phyloP scores from a whole-genome alignment of 352 stramenopile species.

The Phytophthora uliginosa region DNA sequence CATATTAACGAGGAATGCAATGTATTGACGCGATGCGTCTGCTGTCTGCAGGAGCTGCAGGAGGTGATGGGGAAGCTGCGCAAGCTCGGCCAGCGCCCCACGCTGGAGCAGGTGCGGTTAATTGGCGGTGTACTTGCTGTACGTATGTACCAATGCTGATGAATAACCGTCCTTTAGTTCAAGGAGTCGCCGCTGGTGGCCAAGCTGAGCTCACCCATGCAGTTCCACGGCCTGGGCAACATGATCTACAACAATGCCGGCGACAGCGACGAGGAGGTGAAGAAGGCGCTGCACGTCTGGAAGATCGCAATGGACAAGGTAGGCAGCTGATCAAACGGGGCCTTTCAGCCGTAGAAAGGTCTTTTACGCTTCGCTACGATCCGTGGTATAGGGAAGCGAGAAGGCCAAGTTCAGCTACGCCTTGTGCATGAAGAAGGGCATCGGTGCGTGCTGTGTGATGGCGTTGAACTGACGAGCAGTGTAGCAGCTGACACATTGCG shows the following conservation, averaged over 20 bases:
- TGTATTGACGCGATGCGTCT: neutral
- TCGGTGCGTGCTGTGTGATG: slow-evolving; percentile 38
- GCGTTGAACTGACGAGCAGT: neutral
- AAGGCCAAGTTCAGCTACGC: slow-evolving; percentile 90
- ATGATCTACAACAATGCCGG: slow-evolving; percentile 88
- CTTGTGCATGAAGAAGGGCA: slow-evolving; percentile 84
- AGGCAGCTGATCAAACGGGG: neutral
- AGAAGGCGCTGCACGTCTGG: slow-evolving; percentile 85
- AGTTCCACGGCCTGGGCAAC: slow-evolving; percentile 81
- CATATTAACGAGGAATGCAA: neutral
- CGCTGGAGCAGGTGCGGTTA: slow-evolving; percentile 59
- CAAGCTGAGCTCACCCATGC: slow-evolving; percentile 58
- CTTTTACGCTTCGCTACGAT: neutral
- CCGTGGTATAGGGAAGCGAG: slow-evolving; percentile 62
- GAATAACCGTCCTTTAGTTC: slow-evolving; percentile 44
- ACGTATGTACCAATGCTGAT: neutral
- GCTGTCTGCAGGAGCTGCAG: slow-evolving; percentile 57
- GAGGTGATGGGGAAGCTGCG: slow-evolving; percentile 66
- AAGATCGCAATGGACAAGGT: slow-evolving; percentile 87
- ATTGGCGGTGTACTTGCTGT: neutral
- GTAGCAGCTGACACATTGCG: neutral
- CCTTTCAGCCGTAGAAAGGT: neutral
- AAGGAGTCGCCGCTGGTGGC: slow-evolving; percentile 71
- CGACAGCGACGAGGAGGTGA: slow-evolving; percentile 64
- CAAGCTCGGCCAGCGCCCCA: slow-evolving; percentile 58